A percentile compares a stretch with the other conserved stretches of the same genome.
Evolutionary conservation across 2,329 filamentous ascomycete species (phyloP).

Genomic region (Bipolaris bicolor): DNA sequence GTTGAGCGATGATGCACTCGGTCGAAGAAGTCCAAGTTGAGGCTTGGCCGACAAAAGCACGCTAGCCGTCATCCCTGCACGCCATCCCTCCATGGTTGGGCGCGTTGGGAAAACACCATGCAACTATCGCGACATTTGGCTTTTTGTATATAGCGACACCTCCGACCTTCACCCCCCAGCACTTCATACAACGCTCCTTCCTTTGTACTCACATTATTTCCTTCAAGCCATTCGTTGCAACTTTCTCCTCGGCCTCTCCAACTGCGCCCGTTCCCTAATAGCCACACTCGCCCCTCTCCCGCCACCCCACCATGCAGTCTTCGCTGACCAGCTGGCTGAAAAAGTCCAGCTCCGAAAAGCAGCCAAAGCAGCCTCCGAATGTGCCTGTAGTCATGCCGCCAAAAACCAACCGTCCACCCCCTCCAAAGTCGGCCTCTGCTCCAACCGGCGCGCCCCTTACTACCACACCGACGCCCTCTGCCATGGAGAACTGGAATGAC

Average conservation of each 20-base stretch:
- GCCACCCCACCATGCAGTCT: conserved; percentile 47
- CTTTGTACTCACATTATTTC: background rate
- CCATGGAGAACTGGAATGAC: conserved; percentile 39
- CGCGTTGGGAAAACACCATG: conserved; percentile 23
- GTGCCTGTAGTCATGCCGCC: conserved; percentile 3
- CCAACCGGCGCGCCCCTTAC: conserved; percentile 24
- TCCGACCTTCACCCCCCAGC: background rate
- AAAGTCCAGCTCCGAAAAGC: conserved; percentile 48
- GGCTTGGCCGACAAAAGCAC: conserved; percentile 34
- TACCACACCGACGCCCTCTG: conserved; percentile 19
- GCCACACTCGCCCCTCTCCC: conserved; percentile 3
- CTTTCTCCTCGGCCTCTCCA: background rate
- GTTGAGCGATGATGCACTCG: conserved; percentile 35
- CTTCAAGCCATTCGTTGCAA: background rate
- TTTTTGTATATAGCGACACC: background rate
- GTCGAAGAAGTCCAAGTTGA: conserved; percentile 39
- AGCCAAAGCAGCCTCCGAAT: conserved; percentile 23
- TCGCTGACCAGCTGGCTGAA: conserved; percentile 56
- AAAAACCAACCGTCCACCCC: conserved; percentile 21
- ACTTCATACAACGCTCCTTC: background rate
- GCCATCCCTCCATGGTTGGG: conserved; percentile 19
- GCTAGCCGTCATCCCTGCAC: conserved; percentile 27
- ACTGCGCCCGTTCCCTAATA: background rate
- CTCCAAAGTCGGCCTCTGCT: conserved; percentile 28
- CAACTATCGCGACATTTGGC: conserved; percentile 8